Percentiles rank a stretch among this genome's conserved stretches.
These are phyloP conservation scores for Fomitiporia mediterranea DNA, from an alignment of 1,284 basidiomycete species.

Conservation along the genomic window DNA sequence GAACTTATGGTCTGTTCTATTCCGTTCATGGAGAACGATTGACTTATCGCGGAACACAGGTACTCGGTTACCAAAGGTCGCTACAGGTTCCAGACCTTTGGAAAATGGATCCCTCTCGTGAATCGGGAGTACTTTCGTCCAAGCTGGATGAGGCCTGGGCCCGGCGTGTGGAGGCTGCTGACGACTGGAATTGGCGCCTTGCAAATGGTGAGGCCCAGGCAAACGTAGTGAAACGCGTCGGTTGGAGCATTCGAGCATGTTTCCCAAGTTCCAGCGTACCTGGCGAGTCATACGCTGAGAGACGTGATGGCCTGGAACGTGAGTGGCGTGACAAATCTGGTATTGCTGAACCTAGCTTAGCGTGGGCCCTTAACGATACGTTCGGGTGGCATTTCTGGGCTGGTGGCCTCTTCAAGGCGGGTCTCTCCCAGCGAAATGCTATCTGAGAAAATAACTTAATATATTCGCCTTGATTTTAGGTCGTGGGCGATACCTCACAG, in stretches of 20 bases:
- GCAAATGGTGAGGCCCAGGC: conserved; percentile 44
- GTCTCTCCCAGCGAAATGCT: background rate
- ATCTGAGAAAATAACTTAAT: background rate
- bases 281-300: conserved; percentile 27
- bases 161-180: conserved; percentile 40
- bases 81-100: conserved; percentile 72
- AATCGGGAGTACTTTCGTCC: conserved; percentile 45
- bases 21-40: background rate
- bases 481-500: conserved; percentile 54
- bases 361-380: conserved; percentile 68
- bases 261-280: conserved; percentile 18
- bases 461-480: conserved; percentile 31
- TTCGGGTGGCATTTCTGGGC: conserved; percentile 68
- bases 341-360: conserved; percentile 48
- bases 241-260: conserved; percentile 44
- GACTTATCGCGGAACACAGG: conserved; percentile 27
- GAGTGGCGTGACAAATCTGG: conserved; percentile 50
- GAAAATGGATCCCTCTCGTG: conserved; percentile 55
- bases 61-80: conserved; percentile 63
- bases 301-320: conserved; percentile 36
- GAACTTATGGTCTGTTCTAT: conserved; percentile 55
- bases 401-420: conserved; percentile 51
- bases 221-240: conserved; percentile 31
- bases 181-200: conserved; percentile 52
- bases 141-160: conserved; percentile 49